A percentile compares a stretch with the other conserved stretches of the same genome.
Evolutionary conservation across 441 rosid genomes (phyloP).

Genomic region (Corymbia calophylla): DNA sequence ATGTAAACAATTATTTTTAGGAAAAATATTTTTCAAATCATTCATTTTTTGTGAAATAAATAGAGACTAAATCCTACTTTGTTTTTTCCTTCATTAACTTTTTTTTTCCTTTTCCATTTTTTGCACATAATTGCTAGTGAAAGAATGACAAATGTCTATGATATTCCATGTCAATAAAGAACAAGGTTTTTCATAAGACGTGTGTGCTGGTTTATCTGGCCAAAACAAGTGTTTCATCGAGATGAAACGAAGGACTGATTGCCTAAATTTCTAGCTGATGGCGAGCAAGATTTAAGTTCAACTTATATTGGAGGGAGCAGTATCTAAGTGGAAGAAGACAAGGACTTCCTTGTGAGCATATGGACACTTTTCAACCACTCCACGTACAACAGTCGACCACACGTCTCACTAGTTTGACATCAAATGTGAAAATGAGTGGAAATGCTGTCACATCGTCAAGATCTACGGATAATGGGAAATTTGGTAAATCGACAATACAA

Average conservation of each 20-base stretch:
- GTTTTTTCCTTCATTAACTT: neutral
- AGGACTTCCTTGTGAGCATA: neutral
- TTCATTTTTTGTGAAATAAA: neutral
- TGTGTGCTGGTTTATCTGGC: neutral
- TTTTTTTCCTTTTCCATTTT: neutral
- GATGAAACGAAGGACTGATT: neutral
- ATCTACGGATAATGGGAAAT: neutral
- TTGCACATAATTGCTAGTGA: neutral
- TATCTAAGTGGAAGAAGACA: neutral
- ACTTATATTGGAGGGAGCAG: neutral
- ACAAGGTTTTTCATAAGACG: neutral
- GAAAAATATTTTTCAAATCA: neutral
- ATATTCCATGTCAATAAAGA: neutral
- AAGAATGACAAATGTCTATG: neutral
- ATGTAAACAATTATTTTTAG: neutral
- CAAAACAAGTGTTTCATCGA: neutral
- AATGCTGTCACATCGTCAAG: neutral
- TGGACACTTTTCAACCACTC: neutral
- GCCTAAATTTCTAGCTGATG: neutral
- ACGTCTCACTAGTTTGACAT: neutral
- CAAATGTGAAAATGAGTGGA: neutral
- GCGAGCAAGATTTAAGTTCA: neutral
- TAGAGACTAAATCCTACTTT: neutral
- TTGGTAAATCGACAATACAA: neutral
- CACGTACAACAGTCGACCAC: neutral